phyloP scores from a whole-genome alignment of 176 grass and related monocot genomes.

The Carex cristatella region DNA sequence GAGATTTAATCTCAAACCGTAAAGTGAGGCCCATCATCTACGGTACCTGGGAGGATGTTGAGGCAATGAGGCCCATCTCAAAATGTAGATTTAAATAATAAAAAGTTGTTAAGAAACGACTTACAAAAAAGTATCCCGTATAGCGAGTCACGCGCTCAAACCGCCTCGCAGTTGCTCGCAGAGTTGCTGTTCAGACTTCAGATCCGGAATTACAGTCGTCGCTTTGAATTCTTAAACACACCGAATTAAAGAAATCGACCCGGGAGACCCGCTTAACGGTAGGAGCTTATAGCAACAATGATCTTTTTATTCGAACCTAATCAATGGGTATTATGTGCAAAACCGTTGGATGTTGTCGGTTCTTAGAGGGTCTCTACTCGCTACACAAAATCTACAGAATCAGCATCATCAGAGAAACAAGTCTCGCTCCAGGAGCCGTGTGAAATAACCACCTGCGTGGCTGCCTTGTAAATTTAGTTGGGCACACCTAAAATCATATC shows the following conservation, averaged over 20 bases:
- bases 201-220: too few relatives aligned
- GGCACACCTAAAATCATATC: neutral
- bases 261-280: too few relatives aligned
- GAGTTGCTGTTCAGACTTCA: too few relatives aligned
- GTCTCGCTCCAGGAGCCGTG: neutral
- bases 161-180: too few relatives aligned
- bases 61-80: neutral
- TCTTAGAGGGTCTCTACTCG: neutral
- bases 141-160: neutral
- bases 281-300: neutral
- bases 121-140: neutral
- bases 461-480: neutral
- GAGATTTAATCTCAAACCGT: too few relatives aligned
- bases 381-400: neutral
- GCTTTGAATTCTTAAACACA: neutral
- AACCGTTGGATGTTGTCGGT: neutral
- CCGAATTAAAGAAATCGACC: neutral
- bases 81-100: neutral
- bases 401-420: neutral
- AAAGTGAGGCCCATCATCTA: too few relatives aligned
- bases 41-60: too few relatives aligned
- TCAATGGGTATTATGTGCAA: neutral
- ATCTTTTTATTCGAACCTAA: neutral
- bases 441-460: neutral
- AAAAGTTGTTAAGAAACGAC: neutral